Percentiles rank a stretch among this genome's conserved stretches.
Conservation (phyloP, 1,284 basidiomycete species). For the Rhodotorula glutinis region DNA sequence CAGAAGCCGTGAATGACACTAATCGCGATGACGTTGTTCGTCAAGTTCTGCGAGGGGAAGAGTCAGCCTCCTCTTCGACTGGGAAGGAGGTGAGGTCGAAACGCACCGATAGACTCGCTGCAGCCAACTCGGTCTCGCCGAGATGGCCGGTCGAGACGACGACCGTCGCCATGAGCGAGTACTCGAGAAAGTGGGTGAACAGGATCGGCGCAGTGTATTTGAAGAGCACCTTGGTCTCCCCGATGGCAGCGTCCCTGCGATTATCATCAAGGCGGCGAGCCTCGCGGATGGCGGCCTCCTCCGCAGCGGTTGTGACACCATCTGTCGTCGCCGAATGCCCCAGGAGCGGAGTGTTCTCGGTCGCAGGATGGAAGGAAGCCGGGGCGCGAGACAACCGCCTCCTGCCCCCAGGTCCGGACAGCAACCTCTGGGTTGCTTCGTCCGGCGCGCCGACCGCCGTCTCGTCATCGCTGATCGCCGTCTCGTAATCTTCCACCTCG, state of each 20-base stretch:
- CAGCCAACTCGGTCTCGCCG: conserved; percentile 43
- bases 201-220: conserved; percentile 32
- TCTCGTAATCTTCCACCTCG: conserved; percentile 1
- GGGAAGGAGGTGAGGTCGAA: no score
- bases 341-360: conserved; percentile 18
- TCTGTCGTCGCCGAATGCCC: background rate
- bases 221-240: conserved; percentile 12
- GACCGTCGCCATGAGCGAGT: conserved; percentile 19
- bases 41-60: conserved; percentile 30
- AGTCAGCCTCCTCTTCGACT: no score
- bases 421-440: background rate
- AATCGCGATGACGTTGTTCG: conserved; percentile 40
- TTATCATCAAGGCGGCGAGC: conserved; percentile 16
- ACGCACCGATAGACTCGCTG: conserved; percentile 31
- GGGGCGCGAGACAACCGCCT: background rate
- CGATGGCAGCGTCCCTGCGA: background rate
- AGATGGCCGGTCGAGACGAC: conserved; percentile 42
- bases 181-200: conserved; percentile 36
- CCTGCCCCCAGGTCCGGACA: no score
- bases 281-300: conserved; percentile 7
- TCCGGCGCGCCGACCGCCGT: background rate
- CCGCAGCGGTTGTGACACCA: conserved; percentile 13
- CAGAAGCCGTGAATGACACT: conserved; percentile 36
- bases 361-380: background rate
- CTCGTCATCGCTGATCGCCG: background rate